Evolutionary conservation across 2,329 filamentous ascomycete genomes (phyloP), one percentile per base, ranked within the genome.

Genomic region (Hypocrella siamensis): DNA sequence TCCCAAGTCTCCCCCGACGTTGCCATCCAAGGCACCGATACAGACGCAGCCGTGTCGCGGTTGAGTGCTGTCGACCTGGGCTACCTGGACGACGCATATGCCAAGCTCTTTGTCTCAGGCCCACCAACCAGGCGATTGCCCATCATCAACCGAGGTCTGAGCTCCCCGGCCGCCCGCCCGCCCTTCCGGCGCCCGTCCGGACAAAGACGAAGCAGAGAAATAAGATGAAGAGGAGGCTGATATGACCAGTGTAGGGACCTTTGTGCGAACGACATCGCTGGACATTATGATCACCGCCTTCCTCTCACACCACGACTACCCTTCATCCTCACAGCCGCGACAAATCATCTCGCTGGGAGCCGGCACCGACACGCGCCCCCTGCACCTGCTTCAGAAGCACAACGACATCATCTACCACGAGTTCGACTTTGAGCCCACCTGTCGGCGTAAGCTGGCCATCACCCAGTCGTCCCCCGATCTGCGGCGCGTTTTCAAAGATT

Each of bases 321-420:
- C n/a, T n/a, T n/a, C n/a, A n/a, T n/a, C 43, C 4, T 40, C 41
- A 2, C 26, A 7, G 7, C 38, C 56, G 28, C 73, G 71, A 38
- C 90, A 98, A 50, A 84, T 98, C 37, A 68, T 98, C 38, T 94
- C 86, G 0, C 68, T 98, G 1, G 90, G 90, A 19, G 88, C 90
- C 12, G 90, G 90, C 17, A 93, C 86, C 9, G 90, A 98, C 50
- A 96, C 90, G 6, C 72, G 90, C 12, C 79, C 76, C 37, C 85
- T 94, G 47, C 75, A 83, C 15, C 58, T 94, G 1, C 66, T 81
- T 36, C 55, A 69, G 7, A 50, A 57, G 12, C 51, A 59, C 5
- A 35, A 45, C 11, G 46, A 53, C 10, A 53, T 93, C 14, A 51
- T 79, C 35, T 98, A 96, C 52, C 86, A 96, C 52, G 90, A 98